Evolutionary conservation across 768 basidiomycete species (phyloP), one percentile per base, ranked within the genome.

Genomic region (Tylopilus balloui): DNA sequence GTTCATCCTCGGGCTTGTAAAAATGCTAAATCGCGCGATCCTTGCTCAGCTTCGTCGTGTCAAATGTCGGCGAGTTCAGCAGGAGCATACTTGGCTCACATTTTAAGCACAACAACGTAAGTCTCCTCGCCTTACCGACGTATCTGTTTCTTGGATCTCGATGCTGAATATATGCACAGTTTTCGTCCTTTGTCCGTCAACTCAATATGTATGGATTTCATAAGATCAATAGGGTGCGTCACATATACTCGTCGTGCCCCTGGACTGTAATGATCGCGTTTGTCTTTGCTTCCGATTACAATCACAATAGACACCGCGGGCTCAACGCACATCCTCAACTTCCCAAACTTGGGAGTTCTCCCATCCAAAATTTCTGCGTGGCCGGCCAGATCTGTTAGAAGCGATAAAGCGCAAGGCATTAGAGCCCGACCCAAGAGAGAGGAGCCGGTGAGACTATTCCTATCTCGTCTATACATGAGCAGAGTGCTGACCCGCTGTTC

Each of bases 141-240:
- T 34, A 31, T 39, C 0, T 32, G 24, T 52, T 54, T 50, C 51
- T 25, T 11, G 9, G 1, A 31, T 39, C 38, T 40, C 45, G 32
- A 17, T 51, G 13, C 23, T 55, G 39, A 53, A 47, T 46, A 47
- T 46, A 41, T 47, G 50, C 36, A 9, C 61, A 95, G 84, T 95
- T 96, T 67, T 92, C 92, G 10, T 91, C 88, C 62, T 96, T 96
- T 67, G 91, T 94, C 35, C 83, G 93, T 50, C 92, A 94, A 67
- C 77, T 94, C 47, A 94, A 95, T 73, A 94, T 93, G 89, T 95
- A 93, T 59, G 91, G 91, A 34, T 95, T 94, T 69, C 90, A 92
- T 69, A 94, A 94, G 71, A 90, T 90, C 70, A 92, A 92, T 66
- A 78, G 89, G 70, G 86, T 88, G 50, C 53, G 79, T 73, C 43